phyloP scores from a whole-genome alignment of 192 early-diverging fungal genomes.

The Entomortierella chlamydospora region DNA sequence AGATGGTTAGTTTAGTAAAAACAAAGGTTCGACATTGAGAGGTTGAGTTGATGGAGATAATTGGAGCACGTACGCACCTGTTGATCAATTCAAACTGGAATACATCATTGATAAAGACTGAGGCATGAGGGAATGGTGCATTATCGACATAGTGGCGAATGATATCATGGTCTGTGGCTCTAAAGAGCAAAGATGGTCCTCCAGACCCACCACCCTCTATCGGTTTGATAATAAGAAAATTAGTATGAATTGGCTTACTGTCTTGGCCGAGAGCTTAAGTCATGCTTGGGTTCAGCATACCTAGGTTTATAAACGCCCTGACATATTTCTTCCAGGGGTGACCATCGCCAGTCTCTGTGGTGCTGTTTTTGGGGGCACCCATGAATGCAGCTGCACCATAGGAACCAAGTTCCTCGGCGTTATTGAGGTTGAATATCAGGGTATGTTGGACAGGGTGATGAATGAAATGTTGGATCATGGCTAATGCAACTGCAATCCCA shows the following conservation, averaged over 20 bases:
- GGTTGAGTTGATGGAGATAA: too few relatives aligned
- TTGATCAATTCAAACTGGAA: slow-evolving; percentile 64
- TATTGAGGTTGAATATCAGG: slow-evolving; percentile 76
- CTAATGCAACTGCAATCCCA: slow-evolving; percentile 70
- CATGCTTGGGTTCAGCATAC: slow-evolving; percentile 45
- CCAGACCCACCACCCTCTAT: slow-evolving; percentile 77
- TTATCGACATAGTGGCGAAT: slow-evolving; percentile 61
- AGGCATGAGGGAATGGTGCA: slow-evolving; percentile 64
- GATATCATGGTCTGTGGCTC: slow-evolving; percentile 51
- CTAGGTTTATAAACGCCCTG: slow-evolving; percentile 73
- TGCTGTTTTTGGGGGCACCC: slow-evolving; percentile 35
- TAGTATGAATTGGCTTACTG: not conserved
- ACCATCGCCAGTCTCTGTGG: slow-evolving; percentile 35
- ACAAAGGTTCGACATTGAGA: too few relatives aligned
- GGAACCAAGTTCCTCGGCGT: slow-evolving; percentile 74
- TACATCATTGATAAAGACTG: slow-evolving; percentile 69
- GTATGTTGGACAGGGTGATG: slow-evolving; percentile 67
- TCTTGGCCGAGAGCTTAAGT: not conserved
- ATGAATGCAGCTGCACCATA: slow-evolving; percentile 71
- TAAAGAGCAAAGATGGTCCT: slow-evolving; percentile 74
- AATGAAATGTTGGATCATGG: slow-evolving; percentile 67
- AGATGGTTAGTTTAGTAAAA: too few relatives aligned
- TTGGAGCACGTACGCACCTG: too few relatives aligned
- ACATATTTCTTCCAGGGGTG: slow-evolving; percentile 73
- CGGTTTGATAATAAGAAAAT: not conserved